Base-by-base conservation (phyloP, 805 yeast species). In the Myxozyma monticola region DNA sequence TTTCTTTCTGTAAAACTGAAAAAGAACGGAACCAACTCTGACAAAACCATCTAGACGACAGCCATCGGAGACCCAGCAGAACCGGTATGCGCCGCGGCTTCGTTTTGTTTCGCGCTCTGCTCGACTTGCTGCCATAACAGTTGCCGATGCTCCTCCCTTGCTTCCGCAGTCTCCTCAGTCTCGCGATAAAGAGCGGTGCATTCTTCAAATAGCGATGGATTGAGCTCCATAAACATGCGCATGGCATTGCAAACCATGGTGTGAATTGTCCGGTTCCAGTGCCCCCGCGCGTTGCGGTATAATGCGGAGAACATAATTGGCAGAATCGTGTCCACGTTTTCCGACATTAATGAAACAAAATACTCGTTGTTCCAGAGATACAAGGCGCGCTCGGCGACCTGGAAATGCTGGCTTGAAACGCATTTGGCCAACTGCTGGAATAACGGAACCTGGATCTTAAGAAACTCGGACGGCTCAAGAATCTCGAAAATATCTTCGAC, bases 401-500 rank as follows among this genome's bases (percentile, higher is more conserved):
- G 99, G 75, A 93, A 95, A 72, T 93, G 98, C 24, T 96, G 88
- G 1, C 96, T 86, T 24, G 95, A 79, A 34, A 93, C 90, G 71
- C 98, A 91, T 69, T 86, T 88, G 43, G 96, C 85, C 58, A 93
- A 76, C 71, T 93, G 99, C 26, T 91, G 95, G 70, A 90, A 90
- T 41, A 93, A 73, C 2, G 98, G 98, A 2, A 89, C 85, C 69
- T 90, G 95, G 57, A 93, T 87, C 70, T 88, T 88, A 58, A 82
- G 79, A 66, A 93, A 93, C 70, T 93, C 98, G 50, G 78, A 74
- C 12, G 97, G 96, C 69, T 91, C 97, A 75, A 91, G 88, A 25
- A 88, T 93, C 71, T 93, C 99, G 66, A 90, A 88, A 3, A 93
- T 90, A 67, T 93, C 99, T 69, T 93, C 99, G 58, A 93, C 80